Evolutionary conservation across 1,139 yeast genomes (phyloP).

Genomic region (Ogataea hybrid): DNA sequence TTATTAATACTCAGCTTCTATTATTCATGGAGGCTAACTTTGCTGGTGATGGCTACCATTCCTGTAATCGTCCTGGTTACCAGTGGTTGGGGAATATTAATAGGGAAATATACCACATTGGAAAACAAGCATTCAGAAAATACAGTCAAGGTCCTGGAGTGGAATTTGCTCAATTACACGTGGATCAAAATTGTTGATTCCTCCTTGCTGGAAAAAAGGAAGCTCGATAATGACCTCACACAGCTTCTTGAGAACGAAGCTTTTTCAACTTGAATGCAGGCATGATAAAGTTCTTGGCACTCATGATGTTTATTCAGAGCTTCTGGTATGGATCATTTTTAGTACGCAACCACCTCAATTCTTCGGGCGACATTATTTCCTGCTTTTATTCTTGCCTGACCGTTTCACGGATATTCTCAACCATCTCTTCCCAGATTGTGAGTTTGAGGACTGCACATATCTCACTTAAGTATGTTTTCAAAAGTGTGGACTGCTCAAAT

Average conservation of each 20-base stretch:
- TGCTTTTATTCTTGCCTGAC: constrained; percentile 80
- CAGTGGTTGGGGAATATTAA: constrained; percentile 47
- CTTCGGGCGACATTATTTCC: constrained; percentile 67
- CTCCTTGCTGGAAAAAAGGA: constrained; percentile 47
- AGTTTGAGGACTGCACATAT: constrained; percentile 62
- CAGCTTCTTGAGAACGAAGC: constrained; percentile 46
- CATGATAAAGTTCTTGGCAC: constrained; percentile 51
- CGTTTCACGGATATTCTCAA: constrained; percentile 58
- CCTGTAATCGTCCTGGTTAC: constrained; percentile 63
- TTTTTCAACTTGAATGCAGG: constrained; percentile 58
- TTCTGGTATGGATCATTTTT: constrained; percentile 84
- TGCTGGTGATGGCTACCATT: constrained; percentile 66
- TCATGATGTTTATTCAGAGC: constrained; percentile 84
- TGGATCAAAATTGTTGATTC: constrained; percentile 65
- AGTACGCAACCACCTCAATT: constrained; percentile 48
- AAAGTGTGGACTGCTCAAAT: constrained; percentile 23
- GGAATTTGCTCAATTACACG: constrained; percentile 62
- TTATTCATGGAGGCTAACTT: constrained; percentile 81
- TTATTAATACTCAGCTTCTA: constrained; percentile 66
- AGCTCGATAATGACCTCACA: constrained; percentile 55
- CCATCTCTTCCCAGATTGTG: constrained; percentile 52
- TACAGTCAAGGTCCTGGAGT: constrained; percentile 63
- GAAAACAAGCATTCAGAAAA: constrained; percentile 58
- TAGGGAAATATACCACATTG: constrained; percentile 46
- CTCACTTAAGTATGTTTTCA: constrained; percentile 45